Conservation (phyloP, 1,139 yeast genomes). For the Nakaseomyces bracarensis region DNA sequence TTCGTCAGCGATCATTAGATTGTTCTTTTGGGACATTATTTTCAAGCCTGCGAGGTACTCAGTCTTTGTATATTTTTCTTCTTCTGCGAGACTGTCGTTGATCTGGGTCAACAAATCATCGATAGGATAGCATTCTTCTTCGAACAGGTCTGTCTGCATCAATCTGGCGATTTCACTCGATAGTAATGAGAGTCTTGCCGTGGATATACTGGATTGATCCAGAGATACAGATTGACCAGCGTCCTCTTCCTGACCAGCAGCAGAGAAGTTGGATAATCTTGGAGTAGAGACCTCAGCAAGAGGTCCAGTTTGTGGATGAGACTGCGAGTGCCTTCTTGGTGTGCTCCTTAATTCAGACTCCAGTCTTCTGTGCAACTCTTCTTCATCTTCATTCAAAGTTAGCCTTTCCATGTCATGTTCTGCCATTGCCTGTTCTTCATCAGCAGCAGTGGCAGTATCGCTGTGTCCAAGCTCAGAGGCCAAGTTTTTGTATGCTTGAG, state of each 20-base stretch:
- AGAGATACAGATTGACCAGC: constrained; percentile 20
- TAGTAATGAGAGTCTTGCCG: constrained; percentile 42
- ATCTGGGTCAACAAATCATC: constrained; percentile 39
- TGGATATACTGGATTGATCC: constrained; percentile 39
- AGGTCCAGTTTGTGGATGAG: constrained; percentile 17
- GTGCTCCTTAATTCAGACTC: constrained; percentile 27
- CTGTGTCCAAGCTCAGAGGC: constrained; percentile 3
- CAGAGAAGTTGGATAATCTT: constrained; percentile 23
- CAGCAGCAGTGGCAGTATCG: constrained; percentile 10
- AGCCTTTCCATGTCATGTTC: constrained; percentile 17
- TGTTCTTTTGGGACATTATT: constrained; percentile 47
- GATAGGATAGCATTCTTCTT: constrained; percentile 41
- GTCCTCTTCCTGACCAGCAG: constrained; percentile 29
- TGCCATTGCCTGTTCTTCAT: constrained; percentile 18
- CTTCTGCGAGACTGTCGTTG: constrained; percentile 50
- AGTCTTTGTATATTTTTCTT: constrained; percentile 45
- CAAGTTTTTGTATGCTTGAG: constrained; percentile 15
- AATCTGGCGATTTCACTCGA: constrained; percentile 41
- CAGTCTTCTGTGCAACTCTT: constrained; percentile 24
- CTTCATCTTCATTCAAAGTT: constrained; percentile 18
- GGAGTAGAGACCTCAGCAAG: constrained; percentile 22
- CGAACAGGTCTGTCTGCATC: constrained; percentile 42
- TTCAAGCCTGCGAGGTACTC: constrained; percentile 51
- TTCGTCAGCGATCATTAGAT: constrained; percentile 53
- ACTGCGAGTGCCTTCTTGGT: constrained; percentile 18